Evolutionary conservation across 1,284 basidiomycete species (phyloP), one percentile per base, ranked within the genome.

Genomic region (Ustilago xerochloae): DNA sequence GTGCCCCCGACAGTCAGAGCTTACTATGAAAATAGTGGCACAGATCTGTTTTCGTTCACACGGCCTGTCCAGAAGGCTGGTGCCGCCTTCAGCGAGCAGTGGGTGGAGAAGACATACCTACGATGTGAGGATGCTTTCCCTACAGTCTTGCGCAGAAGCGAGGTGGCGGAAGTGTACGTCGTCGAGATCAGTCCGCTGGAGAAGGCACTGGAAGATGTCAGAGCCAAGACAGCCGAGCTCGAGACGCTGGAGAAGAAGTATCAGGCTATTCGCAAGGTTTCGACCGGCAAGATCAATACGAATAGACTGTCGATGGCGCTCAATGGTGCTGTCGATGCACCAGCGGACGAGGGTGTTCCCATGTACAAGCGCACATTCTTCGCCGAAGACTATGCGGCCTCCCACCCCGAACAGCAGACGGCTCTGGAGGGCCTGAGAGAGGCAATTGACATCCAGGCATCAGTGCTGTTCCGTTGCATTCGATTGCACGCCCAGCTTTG

Each of bases 151-250:
- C 90, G 92, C 41, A 89, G 96, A 16, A 94, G 93, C 6, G 94
- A 97, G 81, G 90, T 98, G 29, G 87, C 94, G n/a, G 90, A 89
- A 36, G 86, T 90, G 35, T 88, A 90, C 43, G 86, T 91, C 35
- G 87, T 90, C 49, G 92, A 96, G 84, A 90, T 97, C 53, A 93
- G 93, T 6, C 94, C 96, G 0, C 87, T 97, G 15, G 91, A 94
- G 78, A 91, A 89, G 64, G 94, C 95, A 1, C 86, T 97, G 6
- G 87, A 88, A 28, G 93, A 94, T 64, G 90, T 97, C 3, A 89
- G 91, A 77, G 85, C 87, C 66, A 92, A 91, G 84, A 92, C 91
- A 2, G 89, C 89, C 74, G 93, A 95, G 78, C 86, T 96, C 28
- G 87, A 88, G 28, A 88, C 88, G 6, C 85, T 94, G 57, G 88